Evolutionary conservation across 805 yeast genomes (phyloP).

Genomic region (Priceomyces castillae): DNA sequence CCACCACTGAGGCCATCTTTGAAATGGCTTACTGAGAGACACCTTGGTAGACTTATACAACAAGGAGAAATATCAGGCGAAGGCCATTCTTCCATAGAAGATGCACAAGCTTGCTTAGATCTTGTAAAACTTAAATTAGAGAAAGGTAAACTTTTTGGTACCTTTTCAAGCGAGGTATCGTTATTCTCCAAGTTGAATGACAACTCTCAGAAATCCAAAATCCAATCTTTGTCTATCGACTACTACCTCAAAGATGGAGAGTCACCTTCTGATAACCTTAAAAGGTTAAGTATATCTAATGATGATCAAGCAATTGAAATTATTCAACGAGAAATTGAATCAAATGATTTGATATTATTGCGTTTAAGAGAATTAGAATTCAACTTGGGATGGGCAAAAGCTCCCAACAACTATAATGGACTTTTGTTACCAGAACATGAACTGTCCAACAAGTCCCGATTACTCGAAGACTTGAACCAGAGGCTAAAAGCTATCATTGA

Average conservation of each 20-base stretch:
- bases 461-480: conserved; percentile 36
- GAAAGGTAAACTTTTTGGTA: conserved; percentile 68
- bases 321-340: conserved; percentile 32
- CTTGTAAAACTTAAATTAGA: conserved; percentile 65
- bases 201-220: neutral
- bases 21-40: conserved; percentile 60
- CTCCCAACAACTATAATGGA: conserved; percentile 22
- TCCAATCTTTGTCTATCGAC: conserved; percentile 22
- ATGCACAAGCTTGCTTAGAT: conserved; percentile 76
- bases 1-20: conserved; percentile 79
- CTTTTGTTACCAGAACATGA: conserved; percentile 9
- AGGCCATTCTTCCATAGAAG: conserved; percentile 83
- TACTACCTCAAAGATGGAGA: conserved; percentile 20
- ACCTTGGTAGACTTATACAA: conserved; percentile 63
- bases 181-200: conserved; percentile 20
- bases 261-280: conserved; percentile 15
- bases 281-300: conserved; percentile 41
- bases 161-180: conserved; percentile 23
- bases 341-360: conserved; percentile 49
- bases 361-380: conserved; percentile 60
- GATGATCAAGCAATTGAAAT: conserved; percentile 60
- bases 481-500: conserved; percentile 50
- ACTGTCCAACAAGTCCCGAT: conserved; percentile 6
- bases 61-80: conserved; percentile 52
- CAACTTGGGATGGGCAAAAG: conserved; percentile 25